These are phyloP conservation scores for Leccinum variicolor DNA, from an alignment of 768 basidiomycete genomes.

Conservation along the genomic window DNA sequence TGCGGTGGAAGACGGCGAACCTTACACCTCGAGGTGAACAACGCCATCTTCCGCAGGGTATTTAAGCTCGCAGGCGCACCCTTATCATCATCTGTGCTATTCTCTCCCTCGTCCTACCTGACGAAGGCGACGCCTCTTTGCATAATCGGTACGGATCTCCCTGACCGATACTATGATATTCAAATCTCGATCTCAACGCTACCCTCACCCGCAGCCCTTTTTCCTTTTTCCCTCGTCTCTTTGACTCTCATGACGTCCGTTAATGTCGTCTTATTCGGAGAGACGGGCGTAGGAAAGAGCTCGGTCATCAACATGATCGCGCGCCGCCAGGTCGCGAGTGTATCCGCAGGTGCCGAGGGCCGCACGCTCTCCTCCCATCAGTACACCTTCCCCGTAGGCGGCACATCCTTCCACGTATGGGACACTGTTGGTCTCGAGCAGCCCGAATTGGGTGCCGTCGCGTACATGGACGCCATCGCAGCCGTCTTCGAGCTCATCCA, in stretches of 20 bases:
- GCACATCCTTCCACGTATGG: conserved; percentile 20
- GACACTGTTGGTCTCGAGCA: conserved; percentile 34
- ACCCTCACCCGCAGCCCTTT: background rate
- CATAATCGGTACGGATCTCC: background rate
- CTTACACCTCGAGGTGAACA: background rate
- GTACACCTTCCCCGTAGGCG: conserved; percentile 23
- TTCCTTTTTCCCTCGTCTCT: background rate
- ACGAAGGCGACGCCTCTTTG: background rate
- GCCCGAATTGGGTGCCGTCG: conserved; percentile 16
- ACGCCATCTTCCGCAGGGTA: background rate
- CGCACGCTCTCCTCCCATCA: conserved; percentile 31
- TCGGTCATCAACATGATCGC: conserved; percentile 31
- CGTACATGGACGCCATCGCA: conserved; percentile 27
- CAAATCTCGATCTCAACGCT: background rate
- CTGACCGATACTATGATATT: background rate
- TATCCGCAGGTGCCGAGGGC: conserved; percentile 26
- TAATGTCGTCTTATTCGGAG: conserved; percentile 44
- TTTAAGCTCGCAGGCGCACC: background rate
- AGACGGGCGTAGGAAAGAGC: conserved; percentile 35
- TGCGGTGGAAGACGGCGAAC: background rate
- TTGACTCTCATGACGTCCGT: conserved; percentile 13
- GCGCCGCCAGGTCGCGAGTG: conserved; percentile 13
- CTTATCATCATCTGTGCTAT: background rate
- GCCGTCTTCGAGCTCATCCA: conserved; percentile 31
- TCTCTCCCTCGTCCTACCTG: background rate